Evolutionary conservation across 768 basidiomycete species (phyloP).

Genomic region (Termitomyces sp.): DNA sequence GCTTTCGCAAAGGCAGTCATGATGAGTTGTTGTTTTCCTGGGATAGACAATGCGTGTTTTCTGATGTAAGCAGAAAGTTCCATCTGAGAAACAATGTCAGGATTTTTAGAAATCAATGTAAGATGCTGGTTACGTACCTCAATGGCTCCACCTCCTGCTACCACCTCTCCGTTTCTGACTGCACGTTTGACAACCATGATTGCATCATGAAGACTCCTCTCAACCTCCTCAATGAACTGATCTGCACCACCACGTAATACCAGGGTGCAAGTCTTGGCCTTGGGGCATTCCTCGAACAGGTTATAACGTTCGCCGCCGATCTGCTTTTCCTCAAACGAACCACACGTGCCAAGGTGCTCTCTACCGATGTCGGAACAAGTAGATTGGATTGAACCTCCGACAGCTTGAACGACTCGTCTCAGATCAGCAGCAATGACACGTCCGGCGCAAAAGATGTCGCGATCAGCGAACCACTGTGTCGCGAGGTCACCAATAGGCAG

Average conservation of each 20-base stretch:
- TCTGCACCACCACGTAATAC: constrained; percentile 94
- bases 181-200: constrained; percentile 99
- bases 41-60: constrained; percentile 84
- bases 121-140: constrained; percentile 52
- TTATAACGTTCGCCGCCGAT: constrained; percentile 97
- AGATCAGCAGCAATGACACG: constrained; percentile 89
- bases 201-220: constrained; percentile 94
- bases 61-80: constrained; percentile 94
- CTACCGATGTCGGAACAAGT: constrained; percentile 89
- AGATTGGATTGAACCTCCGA: constrained; percentile 91
- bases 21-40: constrained; percentile 92
- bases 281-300: constrained; percentile 87
- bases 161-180: constrained; percentile 91
- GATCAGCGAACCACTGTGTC: constrained; percentile 98
- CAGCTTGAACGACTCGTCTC: constrained; percentile 91
- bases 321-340: constrained; percentile 87
- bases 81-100: constrained; percentile 58
- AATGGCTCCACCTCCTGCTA: constrained; percentile 95
- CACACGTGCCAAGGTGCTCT: constrained; percentile 94
- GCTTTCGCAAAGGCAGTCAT: constrained; percentile 96
- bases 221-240: constrained; percentile 98
- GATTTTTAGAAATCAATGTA: not conserved
- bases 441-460: constrained; percentile 98
- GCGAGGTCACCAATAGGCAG: constrained; percentile 98
- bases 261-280: constrained; percentile 93